phyloP scores from a whole-genome alignment of 305 asterid genomes.

The Plantago coronopus region DNA sequence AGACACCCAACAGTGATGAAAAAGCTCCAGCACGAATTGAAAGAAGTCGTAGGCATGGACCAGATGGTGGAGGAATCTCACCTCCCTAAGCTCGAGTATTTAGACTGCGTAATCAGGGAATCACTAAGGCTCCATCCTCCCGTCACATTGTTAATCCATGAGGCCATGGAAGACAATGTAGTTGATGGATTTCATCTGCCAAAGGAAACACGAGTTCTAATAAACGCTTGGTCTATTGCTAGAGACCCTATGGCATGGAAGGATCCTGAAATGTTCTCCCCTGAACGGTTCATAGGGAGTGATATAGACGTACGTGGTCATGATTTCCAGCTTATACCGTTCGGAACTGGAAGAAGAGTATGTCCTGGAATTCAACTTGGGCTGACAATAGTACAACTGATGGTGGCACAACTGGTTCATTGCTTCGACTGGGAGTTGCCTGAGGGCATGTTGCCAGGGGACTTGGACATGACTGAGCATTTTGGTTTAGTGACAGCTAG shows the following conservation, averaged over 20 bases:
- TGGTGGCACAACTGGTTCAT: conserved; percentile 38
- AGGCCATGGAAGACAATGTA: conserved; percentile 31
- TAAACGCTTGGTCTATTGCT: conserved; percentile 31
- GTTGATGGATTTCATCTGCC: conserved; percentile 29
- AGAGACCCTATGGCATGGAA: conserved; percentile 36
- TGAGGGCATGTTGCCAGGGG: conserved; percentile 7
- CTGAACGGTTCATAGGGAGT: conserved; percentile 34
- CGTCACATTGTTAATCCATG: conserved; percentile 28
- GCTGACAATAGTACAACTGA: conserved; percentile 24
- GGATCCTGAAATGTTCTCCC: conserved; percentile 32
- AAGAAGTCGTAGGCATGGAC: conserved; percentile 33
- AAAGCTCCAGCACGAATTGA: conserved; percentile 37
- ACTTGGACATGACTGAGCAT: too few species aligned
- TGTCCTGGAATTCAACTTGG: conserved; percentile 48
- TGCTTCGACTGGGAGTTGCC: conserved; percentile 36
- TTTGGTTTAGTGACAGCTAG: conserved; percentile 27
- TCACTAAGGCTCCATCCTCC: conserved; percentile 34
- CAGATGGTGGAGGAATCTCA: conserved; percentile 43
- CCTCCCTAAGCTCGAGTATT: conserved; percentile 33
- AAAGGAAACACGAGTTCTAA: conserved; percentile 25
- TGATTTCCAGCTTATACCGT: conserved; percentile 36
- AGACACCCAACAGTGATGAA: conserved; percentile 22
- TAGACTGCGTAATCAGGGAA: conserved; percentile 39
- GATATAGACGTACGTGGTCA: conserved; percentile 29
- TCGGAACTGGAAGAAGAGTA: conserved; percentile 43